These are phyloP conservation scores for Fomitopsis palustris DNA, from an alignment of 1,284 basidiomycete species.

Conservation along the genomic window DNA sequence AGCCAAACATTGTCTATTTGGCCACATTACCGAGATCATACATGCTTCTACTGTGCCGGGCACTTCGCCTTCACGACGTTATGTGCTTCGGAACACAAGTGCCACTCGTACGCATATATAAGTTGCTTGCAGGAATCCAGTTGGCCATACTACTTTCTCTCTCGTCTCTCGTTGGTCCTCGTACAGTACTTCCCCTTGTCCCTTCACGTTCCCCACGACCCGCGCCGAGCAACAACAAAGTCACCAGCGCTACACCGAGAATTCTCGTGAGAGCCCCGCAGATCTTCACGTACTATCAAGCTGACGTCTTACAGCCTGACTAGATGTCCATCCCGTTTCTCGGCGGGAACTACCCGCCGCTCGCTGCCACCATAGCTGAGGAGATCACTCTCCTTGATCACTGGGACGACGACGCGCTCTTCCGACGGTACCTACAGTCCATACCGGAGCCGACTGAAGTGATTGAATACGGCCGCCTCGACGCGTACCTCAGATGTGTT, in stretches of 20 bases:
- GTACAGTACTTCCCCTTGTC: not conserved
- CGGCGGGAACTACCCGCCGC: not conserved
- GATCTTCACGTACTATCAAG: not conserved
- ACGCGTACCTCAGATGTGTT: not conserved
- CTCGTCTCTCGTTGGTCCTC: not conserved
- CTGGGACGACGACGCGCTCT: slow-evolving; percentile 5
- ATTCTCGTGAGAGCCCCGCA: not conserved
- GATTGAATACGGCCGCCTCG: not conserved
- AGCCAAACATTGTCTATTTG: not conserved
- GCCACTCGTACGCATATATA: not conserved
- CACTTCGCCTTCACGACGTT: not conserved
- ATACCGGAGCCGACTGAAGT: not conserved
- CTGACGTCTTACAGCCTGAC: not conserved
- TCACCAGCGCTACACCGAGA: not conserved
- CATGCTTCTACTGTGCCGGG: not conserved
- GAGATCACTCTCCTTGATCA: not conserved
- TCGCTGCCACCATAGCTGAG: not conserved
- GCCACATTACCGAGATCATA: not conserved
- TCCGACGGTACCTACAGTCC: not conserved
- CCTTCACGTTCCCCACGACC: not conserved
- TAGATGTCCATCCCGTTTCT: not conserved
- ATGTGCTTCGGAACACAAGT: not conserved
- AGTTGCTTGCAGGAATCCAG: not conserved
- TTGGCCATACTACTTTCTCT: not conserved
- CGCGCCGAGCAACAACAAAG: not conserved